Evolutionary conservation across 1,284 basidiomycete genomes (phyloP), one percentile per base, ranked within the genome.

Genomic region (Meripilus lineatus): DNA sequence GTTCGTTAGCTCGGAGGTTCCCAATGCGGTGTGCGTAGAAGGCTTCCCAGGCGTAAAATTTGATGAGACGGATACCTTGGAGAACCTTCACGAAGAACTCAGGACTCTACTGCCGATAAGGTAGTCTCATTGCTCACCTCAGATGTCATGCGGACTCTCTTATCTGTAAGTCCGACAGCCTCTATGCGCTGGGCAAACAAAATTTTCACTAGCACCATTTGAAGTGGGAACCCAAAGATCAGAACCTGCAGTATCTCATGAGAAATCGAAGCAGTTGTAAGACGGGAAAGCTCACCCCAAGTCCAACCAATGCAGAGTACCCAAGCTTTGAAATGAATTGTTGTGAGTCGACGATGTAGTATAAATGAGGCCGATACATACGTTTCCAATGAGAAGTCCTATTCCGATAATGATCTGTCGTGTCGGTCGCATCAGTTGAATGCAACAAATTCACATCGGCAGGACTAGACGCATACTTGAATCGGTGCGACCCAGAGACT

Each of bases 121-220:
- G 18, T 17, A 33, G 32, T 13, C 17, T 17, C 5, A 26, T 49
- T 52, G 18, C 52, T 18, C 18, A 76, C 69, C 63, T 87, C 84
- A 5, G 73, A 79, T 0, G 76, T 75, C 21, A 85, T 67, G n/a
- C 81, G 67, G 4, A 83, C 75, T 11, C 86, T 73, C 44, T 75
- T 72, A 57, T 93, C 89, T 1, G 88, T 90, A 53, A 84, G 75
- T 42, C 75, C 69, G 50, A 89, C 81, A 23, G 81, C 83, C 52
- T 79, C 79, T 48, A 68, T 68, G n/a, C 84, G 77, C 50, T 82
- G 74, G 3, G 48, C 59, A 55, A 88, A 81, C 73, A 92, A 79
- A 33, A 74, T 65, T 45, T 64, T 65, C 51, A 90, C 82, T 23
- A 84, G 73, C 30, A 78, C 50, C 11, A 72, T 61, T 64, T 88